Evolutionary conservation across 345 rosid genomes (phyloP), one percentile per base, ranked within the genome.

Genomic region (Corymbia maculata): DNA sequence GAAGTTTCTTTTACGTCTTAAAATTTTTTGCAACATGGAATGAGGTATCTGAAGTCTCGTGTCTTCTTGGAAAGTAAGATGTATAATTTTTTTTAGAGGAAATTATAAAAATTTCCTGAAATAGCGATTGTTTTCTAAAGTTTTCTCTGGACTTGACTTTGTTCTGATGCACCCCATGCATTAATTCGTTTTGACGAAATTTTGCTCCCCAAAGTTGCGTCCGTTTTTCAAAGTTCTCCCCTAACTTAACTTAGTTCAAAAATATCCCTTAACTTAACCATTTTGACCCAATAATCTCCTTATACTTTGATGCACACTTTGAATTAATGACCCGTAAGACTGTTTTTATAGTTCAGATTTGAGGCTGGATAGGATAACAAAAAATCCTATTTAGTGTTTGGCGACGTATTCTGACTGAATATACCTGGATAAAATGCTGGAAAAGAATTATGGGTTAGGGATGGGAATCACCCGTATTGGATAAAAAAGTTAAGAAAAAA

Each of bases 321-420:
- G 36, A 68, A 30, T 10, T 3, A 32, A 15, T 30, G 30, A 68
- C 3, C 75, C 17, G 9, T n/a, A 4, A 64, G 36, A 28, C 42
- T 36, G 42, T 36, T 53, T 53, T 21, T 24, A 1, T 53, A 19
- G 59, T 53, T 4, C 21, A 1, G 11, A 53, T 53, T 53, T 53
- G 59, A 55, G 59, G 5, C 6, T 55, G 12, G 22, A 8, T 21
- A 55, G 2, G 28, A 21, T 55, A 55, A 55, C 11, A 55, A 21
- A 55, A 55, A 3, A 55, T 55, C 12, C 0, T 55, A 55, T 21
- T 0, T 0, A 55, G 1, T 55, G 61, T 55, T 22, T 0, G 61
- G 22, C 26, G 21, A 55, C 11, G 7, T 53, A 19, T 53, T 53
- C 0, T 55, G 2, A 21, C 26, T 21, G 22, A 11, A 55, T 55